A percentile compares a stretch with the other conserved stretches of the same genome.
phyloP scores from a whole-genome alignment of 1,284 basidiomycete genomes.

The Trametes versicolor region DNA sequence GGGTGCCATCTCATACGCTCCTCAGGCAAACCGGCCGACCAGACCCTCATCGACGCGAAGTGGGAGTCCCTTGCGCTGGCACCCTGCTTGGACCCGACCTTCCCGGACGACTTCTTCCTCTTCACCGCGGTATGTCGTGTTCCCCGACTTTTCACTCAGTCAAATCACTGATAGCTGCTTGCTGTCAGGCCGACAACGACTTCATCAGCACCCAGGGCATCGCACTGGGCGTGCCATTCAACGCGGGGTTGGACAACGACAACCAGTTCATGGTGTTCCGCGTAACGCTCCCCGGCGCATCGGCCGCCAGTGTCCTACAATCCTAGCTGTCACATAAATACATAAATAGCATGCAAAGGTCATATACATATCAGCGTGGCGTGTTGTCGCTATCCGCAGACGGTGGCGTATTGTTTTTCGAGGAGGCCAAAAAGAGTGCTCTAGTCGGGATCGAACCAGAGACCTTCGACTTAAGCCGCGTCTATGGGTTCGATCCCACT shows the following conservation, averaged over 20 bases:
- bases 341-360: not conserved
- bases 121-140: slow-evolving; percentile 59
- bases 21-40: slow-evolving; percentile 51
- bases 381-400: no score
- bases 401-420: no score
- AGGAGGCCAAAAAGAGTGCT: no score
- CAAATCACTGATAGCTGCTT: slow-evolving; percentile 1
- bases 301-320: slow-evolving; percentile 2
- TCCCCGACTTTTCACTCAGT: not conserved
- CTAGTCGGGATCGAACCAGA: no score
- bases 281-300: slow-evolving; percentile 62
- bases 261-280: slow-evolving; percentile 76
- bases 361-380: no score
- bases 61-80: slow-evolving; percentile 76
- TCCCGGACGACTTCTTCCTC: slow-evolving; percentile 74
- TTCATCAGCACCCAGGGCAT: slow-evolving; percentile 69
- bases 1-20: not conserved
- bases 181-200: slow-evolving; percentile 68
- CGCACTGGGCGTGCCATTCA: slow-evolving; percentile 60
- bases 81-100: slow-evolving; percentile 57
- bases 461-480: no score
- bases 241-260: slow-evolving; percentile 65
- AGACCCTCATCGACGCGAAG: slow-evolving; percentile 69
- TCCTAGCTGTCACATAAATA: no score
- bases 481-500: no score